These are phyloP conservation scores for Cinnamomum micranthum DNA, from an alignment of 164 flowering plant species.

Conservation along the genomic window DNA sequence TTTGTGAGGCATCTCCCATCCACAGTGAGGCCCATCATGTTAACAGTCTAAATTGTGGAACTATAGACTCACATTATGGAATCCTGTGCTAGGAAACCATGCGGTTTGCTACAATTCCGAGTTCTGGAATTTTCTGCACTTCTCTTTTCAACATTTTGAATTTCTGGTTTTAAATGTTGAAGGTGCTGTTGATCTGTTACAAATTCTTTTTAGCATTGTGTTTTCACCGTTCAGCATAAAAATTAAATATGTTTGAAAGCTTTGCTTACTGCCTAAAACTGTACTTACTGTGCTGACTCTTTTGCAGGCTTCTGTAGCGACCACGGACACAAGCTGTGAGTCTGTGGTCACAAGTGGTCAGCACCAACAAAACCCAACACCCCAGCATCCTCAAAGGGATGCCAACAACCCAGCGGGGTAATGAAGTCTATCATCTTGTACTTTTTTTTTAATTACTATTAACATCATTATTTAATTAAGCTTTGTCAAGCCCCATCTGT, in stretches of 20 bases:
- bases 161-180: not conserved
- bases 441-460: not conserved
- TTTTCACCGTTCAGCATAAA: too few relatives aligned
- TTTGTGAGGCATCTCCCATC: not conserved
- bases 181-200: not conserved
- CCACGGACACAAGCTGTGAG: conserved; percentile 84
- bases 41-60: not conserved
- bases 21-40: not conserved
- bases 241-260: too few relatives aligned
- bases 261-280: not conserved
- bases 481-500: not conserved
- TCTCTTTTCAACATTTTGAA: not conserved
- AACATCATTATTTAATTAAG: not conserved
- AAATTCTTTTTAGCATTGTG: too few relatives aligned
- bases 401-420: conserved; percentile 92
- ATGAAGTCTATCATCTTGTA: not conserved
- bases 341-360: conserved; percentile 83
- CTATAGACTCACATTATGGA: not conserved
- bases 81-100: not conserved
- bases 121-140: too few relatives aligned
- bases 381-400: conserved; percentile 71
- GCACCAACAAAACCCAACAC: conserved; percentile 71
- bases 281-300: not conserved
- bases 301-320: conserved; percentile 48
- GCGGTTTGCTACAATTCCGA: not conserved